Evolutionary conservation across 306 rosid genomes (phyloP).

Genomic region (Ormosia semicastrata): DNA sequence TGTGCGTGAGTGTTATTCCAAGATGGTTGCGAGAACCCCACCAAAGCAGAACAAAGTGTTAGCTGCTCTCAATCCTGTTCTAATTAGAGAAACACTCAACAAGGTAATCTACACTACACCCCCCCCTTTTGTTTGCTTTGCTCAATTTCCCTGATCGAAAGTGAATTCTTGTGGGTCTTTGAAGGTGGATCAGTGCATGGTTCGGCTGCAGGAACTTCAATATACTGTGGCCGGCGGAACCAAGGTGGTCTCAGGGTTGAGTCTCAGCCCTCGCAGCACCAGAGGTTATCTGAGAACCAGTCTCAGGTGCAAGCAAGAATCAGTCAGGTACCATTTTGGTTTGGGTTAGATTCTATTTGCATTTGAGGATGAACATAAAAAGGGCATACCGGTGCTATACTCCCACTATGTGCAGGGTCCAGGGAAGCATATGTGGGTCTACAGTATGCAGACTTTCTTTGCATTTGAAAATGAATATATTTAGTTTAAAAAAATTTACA

Average conservation of each 20-base stretch:
- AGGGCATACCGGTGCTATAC: no score
- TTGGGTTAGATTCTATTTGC: background rate
- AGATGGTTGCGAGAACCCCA: conserved; percentile 97
- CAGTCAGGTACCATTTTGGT: conserved; percentile 51
- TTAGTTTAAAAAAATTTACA: background rate
- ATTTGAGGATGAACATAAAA: background rate
- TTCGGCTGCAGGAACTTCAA: conserved; percentile 87
- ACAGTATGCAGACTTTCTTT: no score
- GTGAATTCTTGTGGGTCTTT: conserved; percentile 11
- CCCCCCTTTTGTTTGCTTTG: background rate
- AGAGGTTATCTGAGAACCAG: conserved; percentile 83
- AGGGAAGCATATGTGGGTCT: background rate
- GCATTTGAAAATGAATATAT: background rate
- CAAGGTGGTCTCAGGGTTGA: conserved; percentile 81
- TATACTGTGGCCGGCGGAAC: conserved; percentile 78
- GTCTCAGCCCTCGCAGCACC: conserved; percentile 94
- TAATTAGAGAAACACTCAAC: conserved; percentile 76
- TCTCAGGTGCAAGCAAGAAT: conserved; percentile 94
- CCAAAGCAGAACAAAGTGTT: conserved; percentile 61
- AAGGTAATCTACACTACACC: conserved; percentile 45
- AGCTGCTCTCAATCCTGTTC: conserved; percentile 75
- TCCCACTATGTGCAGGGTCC: no score
- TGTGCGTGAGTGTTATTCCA: background rate
- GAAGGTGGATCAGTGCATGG: conserved; percentile 95
- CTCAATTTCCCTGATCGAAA: background rate